Evolutionary conservation across 345 rosid species (phyloP), one percentile per base, ranked within the genome.

Genomic region (Kandelia obovata): DNA sequence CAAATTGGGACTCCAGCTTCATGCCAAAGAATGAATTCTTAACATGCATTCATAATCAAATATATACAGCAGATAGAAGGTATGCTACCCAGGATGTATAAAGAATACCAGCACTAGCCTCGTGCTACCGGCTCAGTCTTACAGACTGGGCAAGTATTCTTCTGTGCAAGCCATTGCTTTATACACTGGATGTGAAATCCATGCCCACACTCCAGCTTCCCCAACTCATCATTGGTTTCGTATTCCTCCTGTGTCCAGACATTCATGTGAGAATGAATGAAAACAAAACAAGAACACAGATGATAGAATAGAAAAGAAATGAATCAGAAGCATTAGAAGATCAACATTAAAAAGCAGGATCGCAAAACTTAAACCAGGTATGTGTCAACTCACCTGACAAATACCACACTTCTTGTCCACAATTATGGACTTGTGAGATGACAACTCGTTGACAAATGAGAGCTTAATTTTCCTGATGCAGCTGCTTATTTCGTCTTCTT

Each of bases 121-220:
- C 89, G 72, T 74, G 70, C 72, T 37, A 79, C 77, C 17, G 92
- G 89, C 31, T 81, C 87, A 1, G 78, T 70, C 83, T 95, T 95
- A 71, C 96, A 90, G 70, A 95, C 88, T 0, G 96, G 96, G 80
- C 99, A 95, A 4, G 77, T 68, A 62, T 95, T 95, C 73, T 95
- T 95, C 71, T 74, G 93, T 16, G 78, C 69, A 11, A 95, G 88
- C 97, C 99, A 95, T 64, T 85, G 92, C 79, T 86, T 90, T 78
- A 95, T 85, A 51, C 99, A 95, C 11, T 83, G 83, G 21, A 86
- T 58, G 82, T 92, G 99, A 68, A 87, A 92, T 49, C 84, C 76
- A 67, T 92, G 99, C 27, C 92, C 96, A 43, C 99, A 92, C 5
- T 77, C 80, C 59, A 95, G 75, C 67, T 83, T 90, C 65, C 96